Percentiles rank a stretch among this genome's conserved stretches.
These are phyloP conservation scores for Candida ponderosae DNA, from an alignment of 805 yeast species.

Conservation along the genomic window DNA sequence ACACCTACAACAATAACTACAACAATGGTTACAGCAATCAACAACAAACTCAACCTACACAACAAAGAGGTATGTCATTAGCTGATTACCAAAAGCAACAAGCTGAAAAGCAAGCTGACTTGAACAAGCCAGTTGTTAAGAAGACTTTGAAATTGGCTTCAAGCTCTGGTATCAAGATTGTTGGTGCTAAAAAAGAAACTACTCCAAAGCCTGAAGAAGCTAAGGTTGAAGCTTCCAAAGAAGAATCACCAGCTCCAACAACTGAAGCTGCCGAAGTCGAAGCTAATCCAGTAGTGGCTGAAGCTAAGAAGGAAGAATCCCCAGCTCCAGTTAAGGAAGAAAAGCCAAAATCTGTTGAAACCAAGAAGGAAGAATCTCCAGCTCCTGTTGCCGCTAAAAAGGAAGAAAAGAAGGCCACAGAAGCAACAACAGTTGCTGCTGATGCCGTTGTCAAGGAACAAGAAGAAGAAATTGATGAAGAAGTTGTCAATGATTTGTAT, in stretches of 20 bases:
- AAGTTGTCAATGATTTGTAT: constrained; percentile 83
- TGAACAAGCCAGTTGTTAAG: constrained; percentile 41
- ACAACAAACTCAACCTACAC: constrained; percentile 19
- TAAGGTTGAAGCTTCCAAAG: constrained; percentile 17
- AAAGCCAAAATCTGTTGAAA: constrained; percentile 17
- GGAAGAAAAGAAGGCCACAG: no score
- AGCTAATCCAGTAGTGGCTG: constrained; percentile 23
- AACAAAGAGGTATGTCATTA: constrained; percentile 56
- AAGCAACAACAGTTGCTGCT: constrained; percentile 16
- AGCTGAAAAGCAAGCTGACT: constrained; percentile 25
- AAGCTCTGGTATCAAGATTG: constrained; percentile 58
- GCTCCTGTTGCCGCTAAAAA: constrained; percentile 13
- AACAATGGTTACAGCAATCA: constrained; percentile 5
- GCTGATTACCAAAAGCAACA: constrained; percentile 72
- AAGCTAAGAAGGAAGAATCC: constrained; percentile 11
- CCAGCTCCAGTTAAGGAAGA: constrained; percentile 22
- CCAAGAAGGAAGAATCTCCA: constrained; percentile 3
- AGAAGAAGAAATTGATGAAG: constrained; percentile 80
- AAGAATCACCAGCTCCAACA: constrained; percentile 11
- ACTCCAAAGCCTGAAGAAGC: constrained; percentile 23
- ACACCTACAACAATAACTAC: constrained; percentile 10
- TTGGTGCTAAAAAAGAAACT: constrained; percentile 36
- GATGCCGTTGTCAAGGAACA: constrained; percentile 57
- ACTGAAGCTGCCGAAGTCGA: constrained; percentile 18
- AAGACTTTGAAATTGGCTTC: constrained; percentile 60